Evolutionary conservation across 2,329 filamentous ascomycete species (phyloP), one percentile per base, ranked within the genome.

Genomic region (Claviceps sp.): DNA sequence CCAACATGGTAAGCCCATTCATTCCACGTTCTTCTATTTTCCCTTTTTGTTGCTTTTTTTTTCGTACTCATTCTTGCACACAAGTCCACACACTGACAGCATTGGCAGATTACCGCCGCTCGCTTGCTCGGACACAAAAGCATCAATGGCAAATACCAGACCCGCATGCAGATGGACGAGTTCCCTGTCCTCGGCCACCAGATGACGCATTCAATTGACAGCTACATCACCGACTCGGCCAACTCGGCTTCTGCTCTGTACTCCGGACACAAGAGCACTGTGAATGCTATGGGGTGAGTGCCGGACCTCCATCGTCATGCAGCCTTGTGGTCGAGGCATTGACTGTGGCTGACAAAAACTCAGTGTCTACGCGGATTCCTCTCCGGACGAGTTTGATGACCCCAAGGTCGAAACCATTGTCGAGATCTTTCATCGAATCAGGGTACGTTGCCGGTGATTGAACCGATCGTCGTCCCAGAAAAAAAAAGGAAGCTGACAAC

Each of bases 151-250:
- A 87, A 85, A 66, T 94, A 91, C 67, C 82, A 88, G 72, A 81
- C 77, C 53, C 77, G 74, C 52, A 77, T 94, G 76, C 76, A 81
- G 62, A 74, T 94, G 72, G 88, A 94, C 70, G 77, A 89, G 62
- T 93, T 93, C 69, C 87, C 88, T 3, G 78, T 90, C n/a, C 64
- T 91, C 9, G 88, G 88, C 22, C 88, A 94, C 66, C 87, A 91
- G 69, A 91, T 93, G 83, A 90, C 87, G 13, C 87, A 91, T 68
- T 90, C 86, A 1, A 80, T 93, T 62, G 87, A 91, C 70, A 82
- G 75, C 48, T 91, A 87, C 74, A 91, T 93, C 63, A 93, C 87
- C 40, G 87, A 93, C 66, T 88, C 84, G 55, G 88, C 88, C 68
- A 93, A 93, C 70, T 89, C 84, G 5, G 87, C 87, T 4, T 87